Evolutionary conservation across 805 yeast genomes (phyloP), one percentile per base, ranked within the genome.

Genomic region (Ogataea henricii): DNA sequence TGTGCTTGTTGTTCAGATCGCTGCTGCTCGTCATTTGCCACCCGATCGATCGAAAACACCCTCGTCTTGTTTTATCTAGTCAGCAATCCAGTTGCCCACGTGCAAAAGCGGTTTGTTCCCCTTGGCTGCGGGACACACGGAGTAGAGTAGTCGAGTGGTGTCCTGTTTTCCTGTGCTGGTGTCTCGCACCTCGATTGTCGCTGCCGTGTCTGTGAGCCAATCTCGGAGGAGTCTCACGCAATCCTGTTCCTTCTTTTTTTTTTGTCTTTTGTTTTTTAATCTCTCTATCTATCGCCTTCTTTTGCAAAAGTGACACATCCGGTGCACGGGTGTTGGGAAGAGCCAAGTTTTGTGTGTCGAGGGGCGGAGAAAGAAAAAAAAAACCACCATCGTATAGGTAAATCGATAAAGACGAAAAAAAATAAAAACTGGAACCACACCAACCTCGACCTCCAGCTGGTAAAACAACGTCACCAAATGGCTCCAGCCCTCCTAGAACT

Each of bases 1-100:
- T 82, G 55, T 81, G 81, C 45, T 69, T 69, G 48, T 63, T 61
- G 17, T 39, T 39, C 25, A 48, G 44, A 41, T 62, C 64, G 18
- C 54, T 43, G 42, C 48, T 49, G 41, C 44, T 47, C 13, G 42
- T 39, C 42, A 39, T 39, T 26, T 27, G 30, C 8, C 2, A 10
- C 4, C n/a, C 10, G 27, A 25, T 10, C 25, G 20, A 20, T 17
- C 39, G 14, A 12, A n/a, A 10, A 27, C 6, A 27, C 25, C 8
- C 8, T 6, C 8, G 6, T 22, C 8, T 22, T 29, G 16, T 49
- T 30, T 47, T 47, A 43, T 48, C 48, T 48, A 14, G 26, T 39
- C 33, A 39, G 34, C 34, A 30, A 30, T 30, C 8, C 25, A 22
- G 16, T 13, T 30, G n/a, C 16, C 18, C 34, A 30, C 34, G 34